Evolutionary conservation across 768 basidiomycete genomes (phyloP).

Genomic region (Suillus plorans): DNA sequence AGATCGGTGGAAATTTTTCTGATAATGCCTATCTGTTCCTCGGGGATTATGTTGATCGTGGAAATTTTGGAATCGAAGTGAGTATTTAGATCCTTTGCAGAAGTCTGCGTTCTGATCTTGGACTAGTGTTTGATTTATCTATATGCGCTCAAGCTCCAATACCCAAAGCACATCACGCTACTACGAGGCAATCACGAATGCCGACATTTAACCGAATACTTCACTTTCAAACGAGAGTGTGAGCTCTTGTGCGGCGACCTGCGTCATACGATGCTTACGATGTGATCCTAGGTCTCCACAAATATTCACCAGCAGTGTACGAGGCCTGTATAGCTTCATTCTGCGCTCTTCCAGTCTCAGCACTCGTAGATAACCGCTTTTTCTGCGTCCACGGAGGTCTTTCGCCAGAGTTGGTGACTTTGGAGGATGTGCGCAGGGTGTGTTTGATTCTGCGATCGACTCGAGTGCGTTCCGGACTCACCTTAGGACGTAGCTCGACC

Average conservation of each 20-base stretch:
- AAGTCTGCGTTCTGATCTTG: constrained; percentile 5
- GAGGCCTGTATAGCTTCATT: constrained; percentile 92
- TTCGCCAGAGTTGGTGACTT: constrained; percentile 77
- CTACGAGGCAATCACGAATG: constrained; percentile 98
- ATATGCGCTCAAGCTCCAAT: constrained; percentile 89
- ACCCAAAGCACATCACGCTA: constrained; percentile 78
- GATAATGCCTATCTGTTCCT: constrained; percentile 91
- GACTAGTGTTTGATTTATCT: constrained; percentile 85
- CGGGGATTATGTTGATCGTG: constrained; percentile 97
- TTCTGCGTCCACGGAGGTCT: constrained; percentile 98
- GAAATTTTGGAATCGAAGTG: constrained; percentile 85
- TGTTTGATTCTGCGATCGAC: constrained; percentile 16
- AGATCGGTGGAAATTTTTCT: constrained; percentile 83
- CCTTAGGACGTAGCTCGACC: constrained; percentile 63
- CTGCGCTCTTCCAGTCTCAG: constrained; percentile 85
- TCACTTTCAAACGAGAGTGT: constrained; percentile 98
- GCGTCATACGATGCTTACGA: constrained; percentile 5
- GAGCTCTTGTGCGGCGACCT: constrained; percentile 28
- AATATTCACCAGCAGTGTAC: constrained; percentile 81
- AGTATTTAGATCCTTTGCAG: constrained; percentile 13
- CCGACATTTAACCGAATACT: constrained; percentile 93
- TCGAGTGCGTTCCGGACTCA: constrained; percentile 10
- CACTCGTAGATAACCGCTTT: constrained; percentile 92
- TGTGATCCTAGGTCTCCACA: constrained; percentile 68
- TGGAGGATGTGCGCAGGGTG: constrained; percentile 73